These are phyloP conservation scores for Mucor irregularis DNA, from an alignment of 371 early-diverging fungal species.

Conservation along the genomic window DNA sequence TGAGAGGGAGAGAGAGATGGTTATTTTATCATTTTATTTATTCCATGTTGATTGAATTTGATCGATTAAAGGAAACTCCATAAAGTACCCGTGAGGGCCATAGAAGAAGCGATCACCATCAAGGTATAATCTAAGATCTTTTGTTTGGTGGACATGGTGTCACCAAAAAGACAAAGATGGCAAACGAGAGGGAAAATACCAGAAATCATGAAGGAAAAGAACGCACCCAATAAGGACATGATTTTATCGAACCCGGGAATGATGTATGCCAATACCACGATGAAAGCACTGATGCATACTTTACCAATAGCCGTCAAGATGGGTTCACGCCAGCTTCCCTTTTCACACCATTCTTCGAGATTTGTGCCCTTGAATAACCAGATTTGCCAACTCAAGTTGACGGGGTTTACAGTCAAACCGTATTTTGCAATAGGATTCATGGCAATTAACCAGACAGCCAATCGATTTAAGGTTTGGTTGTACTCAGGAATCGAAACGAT, in stretches of 20 bases:
- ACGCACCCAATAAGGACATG: constrained; percentile 69
- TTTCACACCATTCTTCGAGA: constrained; percentile 29
- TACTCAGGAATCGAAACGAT: constrained; percentile 59
- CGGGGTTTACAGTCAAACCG: constrained; percentile 65
- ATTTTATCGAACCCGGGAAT: constrained; percentile 68
- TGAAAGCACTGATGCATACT: constrained; percentile 33
- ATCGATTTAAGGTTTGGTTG: constrained; percentile 51
- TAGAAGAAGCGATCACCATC: constrained; percentile 20
- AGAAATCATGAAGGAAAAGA: constrained; percentile 63
- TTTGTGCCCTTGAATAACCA: constrained; percentile 27
- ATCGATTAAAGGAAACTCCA: constrained; percentile 34
- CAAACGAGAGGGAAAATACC: constrained; percentile 64
- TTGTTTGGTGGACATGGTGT: constrained; percentile 14
- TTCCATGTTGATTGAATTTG: not conserved
- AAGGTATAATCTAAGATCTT: constrained; percentile 16
- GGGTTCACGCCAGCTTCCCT: constrained; percentile 24
- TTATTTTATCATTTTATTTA: not conserved
- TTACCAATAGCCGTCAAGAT: constrained; percentile 29
- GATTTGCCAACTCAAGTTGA: constrained; percentile 57
- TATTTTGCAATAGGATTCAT: constrained; percentile 76
- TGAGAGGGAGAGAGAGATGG: not conserved
- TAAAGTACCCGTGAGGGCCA: constrained; percentile 30
- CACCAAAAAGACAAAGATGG: constrained; percentile 43
- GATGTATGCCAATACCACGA: constrained; percentile 50
- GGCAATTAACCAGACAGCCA: constrained; percentile 63